These are phyloP conservation scores for Geotrichum candidum DNA, from an alignment of 1,139 yeast species.

Conservation along the genomic window DNA sequence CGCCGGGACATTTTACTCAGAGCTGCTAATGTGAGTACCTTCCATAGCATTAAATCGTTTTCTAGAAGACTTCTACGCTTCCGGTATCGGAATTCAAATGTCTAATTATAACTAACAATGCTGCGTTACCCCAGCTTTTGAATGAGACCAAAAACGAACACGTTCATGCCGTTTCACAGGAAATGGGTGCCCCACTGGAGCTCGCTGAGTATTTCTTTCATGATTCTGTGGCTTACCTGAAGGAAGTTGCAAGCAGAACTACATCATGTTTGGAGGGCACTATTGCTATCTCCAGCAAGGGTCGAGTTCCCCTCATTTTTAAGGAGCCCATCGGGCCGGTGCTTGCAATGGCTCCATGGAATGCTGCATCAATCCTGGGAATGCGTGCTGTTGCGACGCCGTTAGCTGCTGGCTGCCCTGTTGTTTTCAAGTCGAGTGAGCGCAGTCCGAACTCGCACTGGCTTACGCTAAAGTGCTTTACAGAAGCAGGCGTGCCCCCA, in stretches of 20 bases:
- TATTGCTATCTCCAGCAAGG: slow-evolving; percentile 2
- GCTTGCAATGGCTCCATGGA: slow-evolving; percentile 46
- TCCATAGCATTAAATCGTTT: background rate
- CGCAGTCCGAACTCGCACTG: slow-evolving; percentile 59
- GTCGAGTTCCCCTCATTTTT: slow-evolving; percentile 25
- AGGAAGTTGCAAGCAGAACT: slow-evolving; percentile 4
- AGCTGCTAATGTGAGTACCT: slow-evolving; percentile 11
- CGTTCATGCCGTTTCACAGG: slow-evolving; percentile 5
- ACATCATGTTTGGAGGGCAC: slow-evolving; percentile 4
- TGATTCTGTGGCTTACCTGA: slow-evolving; percentile 6
- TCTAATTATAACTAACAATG: background rate
- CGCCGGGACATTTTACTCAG: slow-evolving; percentile 6
- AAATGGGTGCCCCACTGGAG: slow-evolving; percentile 12
- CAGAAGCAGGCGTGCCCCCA: slow-evolving; percentile 65
- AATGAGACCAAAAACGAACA: background rate
- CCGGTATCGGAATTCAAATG: no score
- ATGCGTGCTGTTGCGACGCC: slow-evolving; percentile 29
- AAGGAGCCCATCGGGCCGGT: slow-evolving; percentile 46
- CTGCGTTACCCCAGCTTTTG: background rate
- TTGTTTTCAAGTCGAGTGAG: slow-evolving; percentile 62
- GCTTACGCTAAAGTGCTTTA: slow-evolving; percentile 48
- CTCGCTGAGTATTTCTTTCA: slow-evolving; percentile 10
- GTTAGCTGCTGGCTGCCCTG: slow-evolving; percentile 62
- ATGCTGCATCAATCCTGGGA: slow-evolving; percentile 42
- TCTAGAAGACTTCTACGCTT: background rate